A percentile compares a stretch with the other conserved stretches of the same genome.
These are phyloP conservation scores for Penicillium maclennaniae DNA, from an alignment of 495 filamentous ascomycete species.

Conservation along the genomic window DNA sequence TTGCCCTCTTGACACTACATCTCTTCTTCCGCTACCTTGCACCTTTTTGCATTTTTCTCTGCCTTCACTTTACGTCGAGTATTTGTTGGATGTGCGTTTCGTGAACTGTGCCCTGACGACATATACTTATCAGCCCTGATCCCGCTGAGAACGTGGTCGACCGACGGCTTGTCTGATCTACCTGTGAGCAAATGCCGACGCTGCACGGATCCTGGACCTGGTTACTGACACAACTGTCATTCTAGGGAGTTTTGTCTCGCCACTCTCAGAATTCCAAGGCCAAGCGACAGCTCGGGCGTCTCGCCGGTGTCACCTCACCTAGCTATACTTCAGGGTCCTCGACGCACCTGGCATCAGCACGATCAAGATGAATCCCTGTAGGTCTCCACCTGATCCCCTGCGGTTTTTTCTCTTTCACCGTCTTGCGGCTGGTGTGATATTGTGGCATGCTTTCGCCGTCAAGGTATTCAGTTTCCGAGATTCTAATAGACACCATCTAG, in stretches of 20 bases:
- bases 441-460: not conserved
- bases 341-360: slow-evolving; percentile 20
- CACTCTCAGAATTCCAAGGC: slow-evolving; percentile 13
- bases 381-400: not conserved
- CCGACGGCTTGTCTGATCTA: not conserved
- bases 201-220: not conserved
- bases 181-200: slow-evolving; percentile 5
- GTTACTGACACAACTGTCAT: slow-evolving; percentile 16
- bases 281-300: slow-evolving; percentile 14
- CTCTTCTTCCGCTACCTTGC: not conserved
- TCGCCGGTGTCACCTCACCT: slow-evolving; percentile 19
- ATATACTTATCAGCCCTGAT: not conserved
- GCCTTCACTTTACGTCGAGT: too few relatives aligned
- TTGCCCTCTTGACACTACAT: not conserved
- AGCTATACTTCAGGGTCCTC: slow-evolving; percentile 22
- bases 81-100: not conserved
- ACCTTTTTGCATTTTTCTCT: not conserved
- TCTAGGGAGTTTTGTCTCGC: slow-evolving; percentile 16
- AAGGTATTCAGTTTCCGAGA: not conserved
- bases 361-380: slow-evolving; percentile 30
- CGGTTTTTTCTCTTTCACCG: slow-evolving; percentile 2
- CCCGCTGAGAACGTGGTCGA: not conserved
- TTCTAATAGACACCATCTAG: slow-evolving; percentile 11
- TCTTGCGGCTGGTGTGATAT: slow-evolving; percentile 3
- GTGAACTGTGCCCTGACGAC: not conserved